Conservation (phyloP, 1,284 basidiomycete genomes). For the Moniliophthora roreri region DNA sequence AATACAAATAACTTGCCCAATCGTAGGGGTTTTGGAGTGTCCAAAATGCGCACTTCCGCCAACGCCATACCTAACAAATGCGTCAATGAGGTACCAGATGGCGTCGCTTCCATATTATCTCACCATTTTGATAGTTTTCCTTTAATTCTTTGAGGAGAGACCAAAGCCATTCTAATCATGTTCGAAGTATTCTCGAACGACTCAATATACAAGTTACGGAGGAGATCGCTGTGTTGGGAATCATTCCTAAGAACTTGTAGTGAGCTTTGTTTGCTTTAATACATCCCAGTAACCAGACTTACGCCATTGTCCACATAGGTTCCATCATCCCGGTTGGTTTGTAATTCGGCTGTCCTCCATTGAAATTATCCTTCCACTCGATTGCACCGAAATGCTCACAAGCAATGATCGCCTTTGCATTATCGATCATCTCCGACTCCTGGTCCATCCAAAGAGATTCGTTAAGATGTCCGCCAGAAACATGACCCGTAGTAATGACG, state of each 20-base stretch:
- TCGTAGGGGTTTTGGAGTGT: slow-evolving; percentile 24
- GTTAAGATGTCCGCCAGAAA: slow-evolving; percentile 26
- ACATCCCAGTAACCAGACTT: slow-evolving; percentile 6
- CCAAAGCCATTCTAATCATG: slow-evolving; percentile 26
- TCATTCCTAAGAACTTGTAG: slow-evolving; percentile 19
- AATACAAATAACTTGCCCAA: slow-evolving; percentile 20
- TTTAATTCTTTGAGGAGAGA: slow-evolving; percentile 23
- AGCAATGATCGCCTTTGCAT: slow-evolving; percentile 25
- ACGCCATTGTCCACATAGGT: slow-evolving; percentile 33
- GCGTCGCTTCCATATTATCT: not conserved
- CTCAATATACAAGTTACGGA: slow-evolving; percentile 25
- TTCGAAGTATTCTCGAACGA: slow-evolving; percentile 25
- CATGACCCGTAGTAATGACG: slow-evolving; percentile 30
- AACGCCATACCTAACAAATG: slow-evolving; percentile 23
- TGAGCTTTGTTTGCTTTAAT: not conserved
- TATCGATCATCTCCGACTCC: slow-evolving; percentile 21
- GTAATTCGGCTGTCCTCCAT: slow-evolving; percentile 22
- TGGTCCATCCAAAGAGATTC: slow-evolving; percentile 28
- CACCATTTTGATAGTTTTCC: slow-evolving; percentile 25
- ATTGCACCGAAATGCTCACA: slow-evolving; percentile 30
- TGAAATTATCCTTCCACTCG: slow-evolving; percentile 27
- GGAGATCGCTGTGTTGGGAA: slow-evolving; percentile 17
- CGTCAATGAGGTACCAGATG: not conserved
- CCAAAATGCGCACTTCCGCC: slow-evolving; percentile 25
- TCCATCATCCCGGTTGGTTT: slow-evolving; percentile 25